Evolutionary conservation across 805 yeast genomes (phyloP).

Genomic region (Scheffersomyces stipitis): DNA sequence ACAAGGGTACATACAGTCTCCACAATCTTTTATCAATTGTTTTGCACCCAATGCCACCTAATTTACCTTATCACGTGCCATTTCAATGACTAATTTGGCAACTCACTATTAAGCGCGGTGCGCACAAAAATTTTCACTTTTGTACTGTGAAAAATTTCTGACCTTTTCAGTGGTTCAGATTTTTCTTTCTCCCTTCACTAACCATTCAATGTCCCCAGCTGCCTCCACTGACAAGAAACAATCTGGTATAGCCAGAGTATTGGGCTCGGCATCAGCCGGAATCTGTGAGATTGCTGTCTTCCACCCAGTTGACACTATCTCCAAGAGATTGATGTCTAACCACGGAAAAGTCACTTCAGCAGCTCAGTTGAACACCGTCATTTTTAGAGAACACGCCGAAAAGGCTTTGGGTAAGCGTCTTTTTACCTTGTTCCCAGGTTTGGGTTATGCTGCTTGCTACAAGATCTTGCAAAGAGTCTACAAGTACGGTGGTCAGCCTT

Average conservation of each 20-base stretch:
- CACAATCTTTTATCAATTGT: too few species aligned
- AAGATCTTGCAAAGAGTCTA: conserved; percentile 95
- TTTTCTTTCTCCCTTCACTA: not conserved
- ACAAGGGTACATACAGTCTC: too few species aligned
- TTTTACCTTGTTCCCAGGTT: conserved; percentile 91
- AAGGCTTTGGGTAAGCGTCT: conserved; percentile 70
- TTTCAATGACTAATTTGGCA: too few species aligned
- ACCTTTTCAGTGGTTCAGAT: not conserved
- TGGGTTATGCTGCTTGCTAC: conserved; percentile 97
- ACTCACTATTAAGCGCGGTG: too few species aligned
- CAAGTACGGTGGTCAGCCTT: conserved; percentile 99
- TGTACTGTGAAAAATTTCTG: too few species aligned
- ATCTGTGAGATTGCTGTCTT: conserved; percentile 93
- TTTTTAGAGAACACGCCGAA: conserved; percentile 78
- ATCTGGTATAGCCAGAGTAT: conserved; percentile 83
- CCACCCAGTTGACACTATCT: conserved; percentile 98
- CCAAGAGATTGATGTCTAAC: conserved; percentile 91
- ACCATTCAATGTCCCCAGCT: conserved; percentile 31
- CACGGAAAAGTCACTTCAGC: conserved; percentile 63
- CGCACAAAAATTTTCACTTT: too few species aligned
- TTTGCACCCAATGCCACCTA: too few species aligned
- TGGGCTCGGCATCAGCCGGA: conserved; percentile 99
- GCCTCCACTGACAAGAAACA: conserved; percentile 69
- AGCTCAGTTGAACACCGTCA: conserved; percentile 75
- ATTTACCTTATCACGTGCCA: too few species aligned